Base-by-base conservation (phyloP, 75 land plant species). In the Picea glauca region DNA sequence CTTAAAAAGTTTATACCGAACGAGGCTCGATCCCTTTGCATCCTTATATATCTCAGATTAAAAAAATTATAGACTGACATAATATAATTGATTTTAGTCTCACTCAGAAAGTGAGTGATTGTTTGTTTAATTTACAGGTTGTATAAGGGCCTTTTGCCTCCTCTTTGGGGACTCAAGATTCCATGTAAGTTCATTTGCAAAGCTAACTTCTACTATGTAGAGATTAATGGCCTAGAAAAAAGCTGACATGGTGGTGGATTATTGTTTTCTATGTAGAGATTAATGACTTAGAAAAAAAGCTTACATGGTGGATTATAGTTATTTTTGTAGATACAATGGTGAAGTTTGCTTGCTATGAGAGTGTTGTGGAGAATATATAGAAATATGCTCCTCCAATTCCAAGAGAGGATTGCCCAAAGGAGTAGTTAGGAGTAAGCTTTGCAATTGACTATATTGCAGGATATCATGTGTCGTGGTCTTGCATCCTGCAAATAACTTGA, bases 281-380 rank as follows among this genome's bases (percentile, higher is more conserved):
- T 26, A 26, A 26, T 0, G 26, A 26, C 26, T 26, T 26, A 26
- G 87, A 82, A 86, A 74, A 79, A 83, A 72, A 76, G 82, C 17
- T 79, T 81, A 74, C 82, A 80, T 79, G 87, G 7, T 26, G 4
- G 13, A 17, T 18, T 38, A 8, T 14, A 66, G 74, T 18, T 65
- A 3, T 23, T 64, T 30, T 31, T 46, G 15, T 84, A 87, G 88
- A 85, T 70, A 81, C 87, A 15, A 81, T 85, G 89, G 85, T 85
- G 87, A 87, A 87, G 75, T 85, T 87, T 79, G 83, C 89, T 13
- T 81, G 84, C 78, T 87, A 79, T 81, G 89, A 87, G 78, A 82
- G 68, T 7, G 79, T 81, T 21, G 79, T 87, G 32, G 89, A 87
- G 33, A 75, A 79, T 6, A 74, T 87, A 9, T 87, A 87, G 78